Conservation (phyloP, 306 rosid genomes). For the Cucumis cinereus region DNA sequence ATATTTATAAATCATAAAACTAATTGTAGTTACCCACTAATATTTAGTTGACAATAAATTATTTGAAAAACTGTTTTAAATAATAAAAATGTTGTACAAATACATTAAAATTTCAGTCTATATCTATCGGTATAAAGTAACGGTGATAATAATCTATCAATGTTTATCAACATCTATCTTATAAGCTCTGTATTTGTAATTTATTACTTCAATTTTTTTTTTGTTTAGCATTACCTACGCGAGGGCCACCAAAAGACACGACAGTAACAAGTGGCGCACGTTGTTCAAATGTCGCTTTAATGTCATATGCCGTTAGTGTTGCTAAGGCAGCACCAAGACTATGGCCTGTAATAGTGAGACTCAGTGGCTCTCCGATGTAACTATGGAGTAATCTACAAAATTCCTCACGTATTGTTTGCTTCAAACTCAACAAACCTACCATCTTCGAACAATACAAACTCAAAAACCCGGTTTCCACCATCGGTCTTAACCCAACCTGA, state of each 20-base stretch:
- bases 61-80: too few relatives aligned
- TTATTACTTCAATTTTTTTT: too few relatives aligned
- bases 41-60: too few relatives aligned
- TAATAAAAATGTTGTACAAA: too few relatives aligned
- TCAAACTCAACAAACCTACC: slow-evolving; percentile 18
- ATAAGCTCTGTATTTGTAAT: too few relatives aligned
- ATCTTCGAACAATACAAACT: slow-evolving; percentile 34
- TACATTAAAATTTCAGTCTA: too few relatives aligned
- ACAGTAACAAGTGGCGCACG: slow-evolving; percentile 42
- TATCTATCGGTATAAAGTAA: too few relatives aligned
- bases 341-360: slow-evolving; percentile 59
- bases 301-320: slow-evolving; percentile 27
- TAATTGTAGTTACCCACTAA: too few relatives aligned
- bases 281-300: slow-evolving; percentile 15
- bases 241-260: slow-evolving; percentile 67
- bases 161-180: too few relatives aligned
- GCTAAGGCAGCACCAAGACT: slow-evolving; percentile 65
- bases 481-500: slow-evolving; percentile 5
- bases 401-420: slow-evolving; percentile 30
- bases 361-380: slow-evolving; percentile 26
- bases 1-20: too few relatives aligned
- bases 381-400: slow-evolving; percentile 20
- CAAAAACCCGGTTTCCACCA: slow-evolving; percentile 56
- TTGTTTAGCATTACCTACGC: slow-evolving; percentile 19
- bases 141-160: too few relatives aligned